Percentiles rank a stretch among this genome's conserved stretches.
These are phyloP conservation scores for Trichoderma koningii DNA, from an alignment of 2,329 filamentous ascomycete genomes.

Conservation along the genomic window DNA sequence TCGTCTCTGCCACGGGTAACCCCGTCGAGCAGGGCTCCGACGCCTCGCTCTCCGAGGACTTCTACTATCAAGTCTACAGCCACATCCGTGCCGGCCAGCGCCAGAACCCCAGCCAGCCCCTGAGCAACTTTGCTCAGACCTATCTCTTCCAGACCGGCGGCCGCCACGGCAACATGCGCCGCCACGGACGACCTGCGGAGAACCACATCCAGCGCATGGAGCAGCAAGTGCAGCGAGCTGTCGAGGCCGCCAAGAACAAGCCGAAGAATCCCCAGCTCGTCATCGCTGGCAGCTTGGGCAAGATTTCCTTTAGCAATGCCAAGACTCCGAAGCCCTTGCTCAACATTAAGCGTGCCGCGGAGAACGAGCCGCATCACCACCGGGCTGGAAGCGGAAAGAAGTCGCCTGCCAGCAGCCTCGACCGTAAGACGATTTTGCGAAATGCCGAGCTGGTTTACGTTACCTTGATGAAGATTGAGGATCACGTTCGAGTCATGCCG, in stretches of 20 bases:
- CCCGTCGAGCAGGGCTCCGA: slow-evolving; percentile 78
- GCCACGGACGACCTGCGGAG: slow-evolving; percentile 80
- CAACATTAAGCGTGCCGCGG: slow-evolving; percentile 82
- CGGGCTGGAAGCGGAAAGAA: slow-evolving; percentile 52
- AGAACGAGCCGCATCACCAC: slow-evolving; percentile 62
- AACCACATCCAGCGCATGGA: slow-evolving; percentile 99
- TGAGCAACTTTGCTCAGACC: slow-evolving; percentile 96
- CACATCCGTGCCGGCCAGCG: slow-evolving; percentile 89
- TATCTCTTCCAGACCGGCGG: slow-evolving; percentile 95
- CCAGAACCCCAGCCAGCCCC: slow-evolving; percentile 87
- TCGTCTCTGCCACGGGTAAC: slow-evolving; percentile 89
- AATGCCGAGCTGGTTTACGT: slow-evolving; percentile 89
- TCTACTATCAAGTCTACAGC: slow-evolving; percentile 97
- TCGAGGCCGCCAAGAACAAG: slow-evolving; percentile 95
- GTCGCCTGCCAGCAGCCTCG: slow-evolving; percentile 54
- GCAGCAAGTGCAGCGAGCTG: slow-evolving; percentile 94
- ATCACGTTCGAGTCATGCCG: slow-evolving; percentile 82
- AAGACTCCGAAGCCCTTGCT: slow-evolving; percentile 95
- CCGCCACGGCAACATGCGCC: slow-evolving; percentile 71
- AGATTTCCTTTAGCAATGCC: slow-evolving; percentile 98
- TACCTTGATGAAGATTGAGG: slow-evolving; percentile 89
- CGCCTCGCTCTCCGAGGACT: slow-evolving; percentile 83
- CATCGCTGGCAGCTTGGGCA: slow-evolving; percentile 92
- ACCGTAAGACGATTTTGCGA: slow-evolving; percentile 79
- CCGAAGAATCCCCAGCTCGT: slow-evolving; percentile 98